phyloP scores from a whole-genome alignment of 2,329 filamentous ascomycete genomes.

The Fusarium chaquense region DNA sequence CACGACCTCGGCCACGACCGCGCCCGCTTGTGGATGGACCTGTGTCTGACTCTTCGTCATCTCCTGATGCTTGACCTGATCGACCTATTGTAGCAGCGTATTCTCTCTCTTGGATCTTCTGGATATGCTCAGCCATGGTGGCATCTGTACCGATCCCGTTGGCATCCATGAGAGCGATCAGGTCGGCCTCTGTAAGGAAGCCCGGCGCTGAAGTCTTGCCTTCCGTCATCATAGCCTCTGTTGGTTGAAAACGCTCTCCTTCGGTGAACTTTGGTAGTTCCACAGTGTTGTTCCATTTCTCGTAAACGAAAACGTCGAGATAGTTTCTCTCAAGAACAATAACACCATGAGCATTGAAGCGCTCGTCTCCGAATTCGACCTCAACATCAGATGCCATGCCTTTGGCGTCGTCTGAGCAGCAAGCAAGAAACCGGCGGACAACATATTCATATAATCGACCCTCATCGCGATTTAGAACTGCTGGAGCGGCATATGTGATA shows the following conservation, averaged over 20 bases:
- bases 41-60: slow-evolving; percentile 54
- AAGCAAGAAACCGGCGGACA: slow-evolving; percentile 89
- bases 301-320: slow-evolving; percentile 94
- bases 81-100: slow-evolving; percentile 78
- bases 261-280: slow-evolving; percentile 82
- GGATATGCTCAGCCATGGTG: slow-evolving; percentile 98
- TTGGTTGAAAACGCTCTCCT: slow-evolving; percentile 87
- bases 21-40: slow-evolving; percentile 59
- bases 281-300: slow-evolving; percentile 92
- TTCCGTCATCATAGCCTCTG: slow-evolving; percentile 88
- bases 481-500: slow-evolving; percentile 81
- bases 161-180: slow-evolving; percentile 97
- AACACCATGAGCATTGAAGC: slow-evolving; percentile 84
- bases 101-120: slow-evolving; percentile 90
- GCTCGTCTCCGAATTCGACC: slow-evolving; percentile 84
- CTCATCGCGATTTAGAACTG: slow-evolving; percentile 74
- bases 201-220: slow-evolving; percentile 88
- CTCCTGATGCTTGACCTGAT: slow-evolving; percentile 52
- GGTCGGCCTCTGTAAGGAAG: slow-evolving; percentile 93
- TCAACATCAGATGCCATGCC: slow-evolving; percentile 88
- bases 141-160: slow-evolving; percentile 99
- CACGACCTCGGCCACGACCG: slow-evolving; percentile 63
- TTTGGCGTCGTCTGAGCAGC: slow-evolving; percentile 93
- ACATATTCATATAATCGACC: slow-evolving; percentile 92
- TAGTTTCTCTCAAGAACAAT: slow-evolving; percentile 91